A percentile compares a stretch with the other conserved stretches of the same genome.
phyloP scores from a whole-genome alignment of 2,329 filamentous ascomycete genomes.

The Stagonosporopsis tanaceti region DNA sequence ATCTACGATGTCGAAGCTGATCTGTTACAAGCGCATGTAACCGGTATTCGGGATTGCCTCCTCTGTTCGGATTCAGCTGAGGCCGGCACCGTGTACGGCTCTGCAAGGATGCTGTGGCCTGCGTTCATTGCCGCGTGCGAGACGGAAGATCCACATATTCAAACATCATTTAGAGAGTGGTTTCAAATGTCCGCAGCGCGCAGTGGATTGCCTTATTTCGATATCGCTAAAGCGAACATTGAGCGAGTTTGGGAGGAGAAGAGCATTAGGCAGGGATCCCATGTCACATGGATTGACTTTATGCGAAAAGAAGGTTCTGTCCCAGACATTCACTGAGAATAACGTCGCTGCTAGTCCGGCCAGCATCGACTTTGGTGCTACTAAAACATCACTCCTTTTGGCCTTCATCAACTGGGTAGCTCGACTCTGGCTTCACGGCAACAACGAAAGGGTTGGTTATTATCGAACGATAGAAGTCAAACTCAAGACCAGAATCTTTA shows the following conservation, averaged over 20 bases:
- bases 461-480: too few relatives aligned
- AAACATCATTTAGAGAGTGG: constrained; percentile 47
- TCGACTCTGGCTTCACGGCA: not conserved
- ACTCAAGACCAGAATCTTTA: too few relatives aligned
- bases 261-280: not conserved
- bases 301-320: constrained; percentile 2
- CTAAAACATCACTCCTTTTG: not conserved
- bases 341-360: not conserved
- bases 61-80: constrained; percentile 45
- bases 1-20: constrained; percentile 54
- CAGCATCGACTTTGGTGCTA: not conserved
- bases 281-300: constrained; percentile 15
- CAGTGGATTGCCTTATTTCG: constrained; percentile 47
- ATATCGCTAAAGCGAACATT: constrained; percentile 32
- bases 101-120: constrained; percentile 54
- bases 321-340: not conserved
- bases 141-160: constrained; percentile 49
- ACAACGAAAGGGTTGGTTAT: not conserved
- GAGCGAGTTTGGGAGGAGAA: constrained; percentile 45
- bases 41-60: constrained; percentile 49
- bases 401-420: too few relatives aligned
- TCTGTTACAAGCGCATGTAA: constrained; percentile 52
- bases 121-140: constrained; percentile 57
- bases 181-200: constrained; percentile 39
- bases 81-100: constrained; percentile 45